Conservation (phyloP, 2,329 filamentous ascomycete species). For the Pseudodiploospora longispora region DNA sequence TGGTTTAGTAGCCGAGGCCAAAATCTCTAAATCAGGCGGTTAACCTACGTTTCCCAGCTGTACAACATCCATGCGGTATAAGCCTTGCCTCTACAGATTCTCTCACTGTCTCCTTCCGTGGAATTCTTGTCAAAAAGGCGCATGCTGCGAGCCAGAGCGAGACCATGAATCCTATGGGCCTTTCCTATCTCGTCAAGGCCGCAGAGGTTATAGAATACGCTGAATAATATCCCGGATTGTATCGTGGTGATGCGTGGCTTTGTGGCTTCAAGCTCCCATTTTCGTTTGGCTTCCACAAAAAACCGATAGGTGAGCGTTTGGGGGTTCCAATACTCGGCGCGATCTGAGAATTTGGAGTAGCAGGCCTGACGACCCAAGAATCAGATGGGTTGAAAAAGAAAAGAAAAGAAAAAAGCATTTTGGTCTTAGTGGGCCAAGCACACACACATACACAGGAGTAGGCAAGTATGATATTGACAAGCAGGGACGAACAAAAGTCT, state of each 20-base stretch:
- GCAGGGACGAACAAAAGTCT: conserved; percentile 9
- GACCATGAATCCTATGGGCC: background rate
- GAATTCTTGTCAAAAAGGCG: too few relatives aligned
- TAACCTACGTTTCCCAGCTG: conserved; percentile 3
- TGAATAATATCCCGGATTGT: conserved; percentile 2
- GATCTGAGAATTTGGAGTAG: background rate
- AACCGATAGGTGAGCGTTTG: conserved; percentile 5
- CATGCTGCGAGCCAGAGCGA: background rate
- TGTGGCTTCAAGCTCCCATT: conserved; percentile 3
- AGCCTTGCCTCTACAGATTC: background rate
- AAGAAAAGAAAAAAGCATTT: too few relatives aligned
- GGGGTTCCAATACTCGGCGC: conserved; percentile 7
- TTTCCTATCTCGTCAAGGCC: background rate
- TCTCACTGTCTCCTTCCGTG: background rate
- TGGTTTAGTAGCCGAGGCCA: background rate
- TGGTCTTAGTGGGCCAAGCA: too few relatives aligned
- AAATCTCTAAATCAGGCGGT: background rate
- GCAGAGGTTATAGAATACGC: conserved; percentile 2
- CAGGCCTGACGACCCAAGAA: too few relatives aligned
- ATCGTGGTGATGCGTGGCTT: conserved; percentile 2
- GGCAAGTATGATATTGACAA: conserved; percentile 9
- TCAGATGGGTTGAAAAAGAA: too few relatives aligned
- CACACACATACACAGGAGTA: conserved; percentile 4
- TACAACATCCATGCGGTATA: conserved; percentile 6
- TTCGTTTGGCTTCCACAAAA: conserved; percentile 2